A percentile compares a stretch with the other conserved stretches of the same genome.
Evolutionary conservation across 2,329 filamentous ascomycete genomes (phyloP).

Genomic region (Trichoderma harzianum): DNA sequence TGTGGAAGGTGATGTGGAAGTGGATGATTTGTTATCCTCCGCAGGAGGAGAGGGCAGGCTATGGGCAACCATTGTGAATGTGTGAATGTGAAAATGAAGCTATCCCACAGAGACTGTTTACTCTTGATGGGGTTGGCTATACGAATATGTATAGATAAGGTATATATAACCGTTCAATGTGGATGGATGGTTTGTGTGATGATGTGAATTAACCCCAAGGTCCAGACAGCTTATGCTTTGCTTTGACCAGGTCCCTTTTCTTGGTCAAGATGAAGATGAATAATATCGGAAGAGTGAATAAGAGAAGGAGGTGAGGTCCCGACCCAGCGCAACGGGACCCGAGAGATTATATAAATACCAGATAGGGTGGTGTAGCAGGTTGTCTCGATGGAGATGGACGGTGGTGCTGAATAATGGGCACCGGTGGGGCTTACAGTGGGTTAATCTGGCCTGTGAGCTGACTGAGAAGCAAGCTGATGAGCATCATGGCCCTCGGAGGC

Average conservation of each 20-base stretch:
- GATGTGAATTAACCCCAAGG: neutral
- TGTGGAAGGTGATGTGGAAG: conserved; percentile 26
- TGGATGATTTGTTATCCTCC: conserved; percentile 42
- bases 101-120: neutral
- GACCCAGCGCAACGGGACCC: conserved; percentile 10
- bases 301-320: neutral
- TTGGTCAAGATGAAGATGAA: neutral
- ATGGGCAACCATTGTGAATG: conserved; percentile 43
- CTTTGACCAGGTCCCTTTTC: neutral
- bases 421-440: neutral
- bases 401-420: conserved; percentile 9
- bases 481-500: neutral
- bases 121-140: neutral
- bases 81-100: conserved; percentile 18
- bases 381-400: neutral
- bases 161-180: neutral
- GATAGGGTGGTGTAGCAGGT: neutral
- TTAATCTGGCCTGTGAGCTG: conserved; percentile 5
- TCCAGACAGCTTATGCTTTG: neutral
- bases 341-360: conserved; percentile 12
- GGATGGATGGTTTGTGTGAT: neutral
- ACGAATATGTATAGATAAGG: neutral
- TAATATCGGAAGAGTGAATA: neutral
- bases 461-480: neutral
- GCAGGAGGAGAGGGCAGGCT: conserved; percentile 52